Evolutionary conservation across 192 early-diverging fungal species (phyloP), one percentile per base, ranked within the genome.

Genomic region (Entomortierella beljakovae): DNA sequence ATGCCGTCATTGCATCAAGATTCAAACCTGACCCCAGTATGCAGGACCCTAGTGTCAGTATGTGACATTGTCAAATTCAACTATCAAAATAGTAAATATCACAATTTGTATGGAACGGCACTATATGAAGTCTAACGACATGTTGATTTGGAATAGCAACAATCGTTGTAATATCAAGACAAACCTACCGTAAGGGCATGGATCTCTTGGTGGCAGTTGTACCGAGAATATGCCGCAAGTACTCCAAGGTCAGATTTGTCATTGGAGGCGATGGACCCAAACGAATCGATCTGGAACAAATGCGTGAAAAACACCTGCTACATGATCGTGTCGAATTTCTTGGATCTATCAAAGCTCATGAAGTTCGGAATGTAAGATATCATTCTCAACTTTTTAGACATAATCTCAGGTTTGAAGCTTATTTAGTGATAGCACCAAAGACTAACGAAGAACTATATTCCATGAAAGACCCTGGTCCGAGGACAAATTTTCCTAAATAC

Each of bases 181-280:
- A 98, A 23, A 96, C 96, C 9, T 99, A 98, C 80, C 88, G 96
- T 55, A 97, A 98, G 82, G 98, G 97, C 18, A 90, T 95, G 52
- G 98, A 99, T 82, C 82, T 99, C 20, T 80, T 99, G 11, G 92
- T 97, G 11, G 90, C 90, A 0, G 89, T 94, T 2, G 95, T 99
- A n/a, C 98, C 98, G 15, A 74, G 89, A 40, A 94, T 99, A 26
- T 99, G 98, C 83, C 82, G 86, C 48, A 83, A 82, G 64, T 90
- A 89, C 65, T 87, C 91, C 20, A 87, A 91, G 51, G 96, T 98
- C 11, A 80, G 94, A 53, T 99, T 99, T 65, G 73, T 99, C 3
- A 98, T 98, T 62, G 97, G 97, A 40, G 98, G 98, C 22, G 97
- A 98, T 86, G 98, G 98, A 52, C 94, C 94, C 26, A 98, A 97